Conservation (phyloP, 352 stramenopile species). For the Globisporangium nodosum region DNA sequence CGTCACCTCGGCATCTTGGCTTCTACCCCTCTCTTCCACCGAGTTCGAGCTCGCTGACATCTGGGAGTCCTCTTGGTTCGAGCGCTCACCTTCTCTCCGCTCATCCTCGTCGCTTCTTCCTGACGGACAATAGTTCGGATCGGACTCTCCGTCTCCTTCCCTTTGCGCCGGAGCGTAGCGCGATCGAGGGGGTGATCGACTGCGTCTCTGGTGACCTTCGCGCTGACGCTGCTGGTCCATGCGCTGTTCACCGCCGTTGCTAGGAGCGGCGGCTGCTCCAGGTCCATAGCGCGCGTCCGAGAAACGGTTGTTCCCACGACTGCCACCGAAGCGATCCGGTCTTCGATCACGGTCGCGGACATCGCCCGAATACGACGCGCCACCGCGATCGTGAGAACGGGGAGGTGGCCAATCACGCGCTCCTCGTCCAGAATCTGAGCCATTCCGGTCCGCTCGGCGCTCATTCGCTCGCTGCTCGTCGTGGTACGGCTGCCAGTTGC, state of each 20-base stretch:
- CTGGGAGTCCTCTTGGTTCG: neutral
- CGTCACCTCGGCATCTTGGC: neutral
- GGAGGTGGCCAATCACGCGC: neutral
- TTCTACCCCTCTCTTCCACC: neutral
- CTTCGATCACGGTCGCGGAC: neutral
- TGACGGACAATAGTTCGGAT: conserved; percentile 5
- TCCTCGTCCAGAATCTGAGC: neutral
- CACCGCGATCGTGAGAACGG: conserved; percentile 4
- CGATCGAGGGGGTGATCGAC: conserved; percentile 6
- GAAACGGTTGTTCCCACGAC: neutral
- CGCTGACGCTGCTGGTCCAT: neutral
- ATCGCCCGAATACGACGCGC: neutral
- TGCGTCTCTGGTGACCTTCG: neutral
- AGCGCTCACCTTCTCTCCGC: neutral
- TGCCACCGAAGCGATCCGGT: neutral
- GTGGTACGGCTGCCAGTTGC: conserved; percentile 7
- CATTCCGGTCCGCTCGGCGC: neutral
- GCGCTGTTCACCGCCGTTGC: neutral
- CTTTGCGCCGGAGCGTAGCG: neutral
- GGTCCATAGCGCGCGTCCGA: conserved; percentile 3
- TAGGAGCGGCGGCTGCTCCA: neutral
- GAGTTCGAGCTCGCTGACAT: neutral
- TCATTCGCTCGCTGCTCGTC: conserved; percentile 2
- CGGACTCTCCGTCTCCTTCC: neutral
- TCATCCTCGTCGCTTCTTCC: neutral